Percentiles rank a stretch among this genome's conserved stretches.
These are phyloP conservation scores for Cystofilobasidium capitatum DNA, from an alignment of 768 basidiomycete species.

Conservation along the genomic window DNA sequence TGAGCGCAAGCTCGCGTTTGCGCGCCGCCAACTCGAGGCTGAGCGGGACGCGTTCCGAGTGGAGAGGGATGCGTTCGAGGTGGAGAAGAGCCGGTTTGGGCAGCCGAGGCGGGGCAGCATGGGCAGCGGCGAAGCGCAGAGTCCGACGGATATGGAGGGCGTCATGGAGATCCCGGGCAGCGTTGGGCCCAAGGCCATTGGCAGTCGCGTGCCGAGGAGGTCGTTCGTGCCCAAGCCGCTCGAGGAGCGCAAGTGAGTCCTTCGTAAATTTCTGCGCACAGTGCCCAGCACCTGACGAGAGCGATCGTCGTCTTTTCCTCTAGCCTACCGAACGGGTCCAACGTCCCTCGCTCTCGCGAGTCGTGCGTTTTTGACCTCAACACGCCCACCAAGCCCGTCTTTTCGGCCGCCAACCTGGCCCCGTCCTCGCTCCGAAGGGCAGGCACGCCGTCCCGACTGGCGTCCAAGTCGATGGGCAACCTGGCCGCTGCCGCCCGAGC, in stretches of 20 bases:
- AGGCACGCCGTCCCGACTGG: conserved; percentile 25
- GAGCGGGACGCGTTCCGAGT: conserved; percentile 15
- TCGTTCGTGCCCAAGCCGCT: conserved; percentile 21
- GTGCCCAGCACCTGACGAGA: not conserved
- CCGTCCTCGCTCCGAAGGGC: conserved; percentile 23
- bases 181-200: not conserved
- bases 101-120: not conserved
- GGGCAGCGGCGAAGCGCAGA: not conserved
- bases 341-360: conserved; percentile 16
- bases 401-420: conserved; percentile 3
- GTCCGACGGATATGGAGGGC: conserved; percentile 22
- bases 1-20: conserved; percentile 11
- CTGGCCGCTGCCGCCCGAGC: conserved; percentile 24
- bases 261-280: not conserved
- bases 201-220: conserved; percentile 25
- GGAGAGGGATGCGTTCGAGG: not conserved
- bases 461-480: conserved; percentile 28
- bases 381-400: conserved; percentile 24
- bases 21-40: not conserved
- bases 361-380: conserved; percentile 26
- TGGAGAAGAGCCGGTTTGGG: not conserved
- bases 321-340: conserved; percentile 7
- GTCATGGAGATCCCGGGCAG: conserved; percentile 21
- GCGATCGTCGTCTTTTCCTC: not conserved
- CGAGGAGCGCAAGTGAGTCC: conserved; percentile 22